These are phyloP conservation scores for Eimeria tenella DNA, from an alignment of 169 alveolate species.

Conservation along the genomic window DNA sequence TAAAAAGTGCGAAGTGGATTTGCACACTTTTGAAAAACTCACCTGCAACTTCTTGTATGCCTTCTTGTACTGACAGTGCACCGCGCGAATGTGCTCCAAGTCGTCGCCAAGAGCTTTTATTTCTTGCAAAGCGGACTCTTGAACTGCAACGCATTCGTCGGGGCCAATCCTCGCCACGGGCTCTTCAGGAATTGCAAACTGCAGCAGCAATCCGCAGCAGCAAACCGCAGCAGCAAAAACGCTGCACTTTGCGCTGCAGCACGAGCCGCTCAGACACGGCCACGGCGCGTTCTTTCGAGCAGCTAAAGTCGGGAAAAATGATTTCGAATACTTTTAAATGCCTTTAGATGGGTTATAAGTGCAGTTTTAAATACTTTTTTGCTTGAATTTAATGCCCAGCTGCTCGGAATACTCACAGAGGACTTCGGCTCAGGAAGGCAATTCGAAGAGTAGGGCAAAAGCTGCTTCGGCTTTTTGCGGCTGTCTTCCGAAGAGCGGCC, in stretches of 20 bases:
- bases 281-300: too few relatives aligned
- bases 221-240: too few relatives aligned
- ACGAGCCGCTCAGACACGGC: too few relatives aligned
- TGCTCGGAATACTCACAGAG: slow-evolving; percentile 42
- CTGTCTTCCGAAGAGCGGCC: slow-evolving; percentile 43
- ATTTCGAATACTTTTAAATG: too few relatives aligned
- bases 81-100: slow-evolving; percentile 57
- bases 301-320: too few relatives aligned
- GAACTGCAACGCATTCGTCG: slow-evolving; percentile 75
- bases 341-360: too few relatives aligned
- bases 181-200: slow-evolving; percentile 79
- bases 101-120: slow-evolving; percentile 58
- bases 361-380: too few relatives aligned
- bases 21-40: background rate
- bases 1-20: too few relatives aligned
- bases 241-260: too few relatives aligned
- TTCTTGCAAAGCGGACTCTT: slow-evolving; percentile 62
- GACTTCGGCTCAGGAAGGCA: slow-evolving; percentile 80
- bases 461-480: slow-evolving; percentile 77
- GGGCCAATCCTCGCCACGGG: slow-evolving; percentile 76
- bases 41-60: slow-evolving; percentile 76
- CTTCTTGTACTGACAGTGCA: slow-evolving; percentile 58
- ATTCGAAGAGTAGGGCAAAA: slow-evolving; percentile 77
- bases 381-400: too few relatives aligned
- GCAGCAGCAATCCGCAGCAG: background rate